phyloP scores from a whole-genome alignment of 495 filamentous ascomycete species.

The Xylaria palmicola region DNA sequence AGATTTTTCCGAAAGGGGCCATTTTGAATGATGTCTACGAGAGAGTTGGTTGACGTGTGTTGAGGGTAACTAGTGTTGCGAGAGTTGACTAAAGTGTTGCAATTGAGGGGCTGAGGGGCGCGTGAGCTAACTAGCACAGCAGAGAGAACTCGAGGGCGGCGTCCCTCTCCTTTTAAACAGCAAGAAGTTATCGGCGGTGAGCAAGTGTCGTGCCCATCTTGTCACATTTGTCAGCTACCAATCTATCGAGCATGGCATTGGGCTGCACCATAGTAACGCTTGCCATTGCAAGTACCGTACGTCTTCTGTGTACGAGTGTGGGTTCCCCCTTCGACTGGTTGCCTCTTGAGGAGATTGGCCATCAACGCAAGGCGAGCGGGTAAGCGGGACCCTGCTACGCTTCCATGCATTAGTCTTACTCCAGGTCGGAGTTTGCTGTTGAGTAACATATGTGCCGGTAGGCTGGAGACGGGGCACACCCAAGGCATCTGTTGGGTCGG shows the following conservation, averaged over 20 bases:
- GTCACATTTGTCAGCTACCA: conserved; percentile 1
- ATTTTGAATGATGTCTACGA: conserved; percentile 28
- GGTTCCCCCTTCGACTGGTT: too few species aligned
- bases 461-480: too few species aligned
- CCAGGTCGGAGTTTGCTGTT: too few species aligned
- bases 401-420: too few species aligned
- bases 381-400: too few species aligned
- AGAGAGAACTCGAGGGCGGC: not conserved
- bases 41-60: not conserved
- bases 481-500: too few species aligned
- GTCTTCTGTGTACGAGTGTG: too few species aligned
- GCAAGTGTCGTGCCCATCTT: too few species aligned
- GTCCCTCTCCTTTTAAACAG: not conserved
- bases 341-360: too few species aligned
- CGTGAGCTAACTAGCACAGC: not conserved
- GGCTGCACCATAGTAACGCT: not conserved
- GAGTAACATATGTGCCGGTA: too few species aligned
- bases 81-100: conserved; percentile 20
- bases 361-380: too few species aligned
- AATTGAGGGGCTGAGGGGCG: conserved; percentile 9
- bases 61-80: not conserved
- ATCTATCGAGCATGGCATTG: not conserved
- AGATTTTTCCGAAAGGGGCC: conserved; percentile 56
- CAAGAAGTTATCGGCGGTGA: not conserved
- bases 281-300: not conserved